Evolutionary conservation across 2,329 filamentous ascomycete species (phyloP).

Genomic region (Trichoderma sp.): DNA sequence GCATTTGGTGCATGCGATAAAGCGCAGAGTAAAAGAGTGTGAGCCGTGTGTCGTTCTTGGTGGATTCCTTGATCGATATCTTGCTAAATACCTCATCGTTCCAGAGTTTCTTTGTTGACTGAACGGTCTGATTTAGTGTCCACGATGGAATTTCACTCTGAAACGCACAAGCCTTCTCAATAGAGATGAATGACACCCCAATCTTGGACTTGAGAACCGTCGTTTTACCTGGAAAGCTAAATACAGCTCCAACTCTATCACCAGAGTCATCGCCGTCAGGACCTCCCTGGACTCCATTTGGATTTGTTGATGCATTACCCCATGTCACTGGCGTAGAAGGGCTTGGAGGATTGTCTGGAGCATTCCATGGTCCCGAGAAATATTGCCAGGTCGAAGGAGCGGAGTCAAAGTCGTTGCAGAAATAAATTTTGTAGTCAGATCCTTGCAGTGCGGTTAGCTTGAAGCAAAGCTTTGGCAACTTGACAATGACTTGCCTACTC

Average conservation of each 20-base stretch:
- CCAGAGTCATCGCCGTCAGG: constrained; percentile 49
- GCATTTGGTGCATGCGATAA: constrained; percentile 60
- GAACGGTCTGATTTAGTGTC: constrained; percentile 39
- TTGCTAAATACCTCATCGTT: constrained; percentile 44
- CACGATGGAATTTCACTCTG: constrained; percentile 43
- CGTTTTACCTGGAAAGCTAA: constrained; percentile 40
- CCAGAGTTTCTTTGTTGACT: constrained; percentile 42
- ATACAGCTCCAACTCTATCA: constrained; percentile 50
- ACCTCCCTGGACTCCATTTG: constrained; percentile 50
- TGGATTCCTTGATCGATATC: constrained; percentile 35
- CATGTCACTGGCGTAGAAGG: constrained; percentile 44
- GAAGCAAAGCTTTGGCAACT: neutral
- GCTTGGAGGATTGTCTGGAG: constrained; percentile 9
- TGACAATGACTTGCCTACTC: constrained; percentile 5
- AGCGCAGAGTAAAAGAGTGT: constrained; percentile 55
- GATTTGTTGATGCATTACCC: constrained; percentile 46
- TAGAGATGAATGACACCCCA: constrained; percentile 49
- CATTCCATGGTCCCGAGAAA: constrained; percentile 33
- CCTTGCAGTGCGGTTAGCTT: neutral
- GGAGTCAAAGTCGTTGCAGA: constrained; percentile 22
- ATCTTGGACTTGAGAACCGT: constrained; percentile 46
- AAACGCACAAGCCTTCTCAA: constrained; percentile 47
- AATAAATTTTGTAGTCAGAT: constrained; percentile 22
- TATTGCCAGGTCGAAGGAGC: constrained; percentile 30
- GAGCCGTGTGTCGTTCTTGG: constrained; percentile 45